These are phyloP conservation scores for Arbutus unedo DNA, from an alignment of 148 eudicot genomes.

Conservation along the genomic window DNA sequence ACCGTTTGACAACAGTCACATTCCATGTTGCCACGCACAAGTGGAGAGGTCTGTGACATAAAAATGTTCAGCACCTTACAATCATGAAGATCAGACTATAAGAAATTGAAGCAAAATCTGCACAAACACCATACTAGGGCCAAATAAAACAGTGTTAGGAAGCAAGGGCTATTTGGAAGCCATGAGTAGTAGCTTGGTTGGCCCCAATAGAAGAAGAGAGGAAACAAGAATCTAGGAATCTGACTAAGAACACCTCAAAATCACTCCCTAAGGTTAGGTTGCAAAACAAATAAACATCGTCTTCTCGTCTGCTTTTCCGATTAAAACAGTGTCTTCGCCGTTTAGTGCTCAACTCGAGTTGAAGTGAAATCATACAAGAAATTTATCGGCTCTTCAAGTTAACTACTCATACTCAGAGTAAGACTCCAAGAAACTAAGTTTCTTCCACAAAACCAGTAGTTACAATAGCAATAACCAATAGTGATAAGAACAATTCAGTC, in stretches of 20 bases:
- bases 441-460: background rate
- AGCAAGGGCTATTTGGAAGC: background rate
- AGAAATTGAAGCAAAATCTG: background rate
- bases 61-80: conserved; percentile 14
- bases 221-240: conserved; percentile 5
- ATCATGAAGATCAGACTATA: background rate
- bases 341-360: background rate
- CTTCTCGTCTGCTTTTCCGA: no score
- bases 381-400: background rate
- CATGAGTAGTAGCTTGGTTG: background rate
- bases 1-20: conserved; percentile 79
- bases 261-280: background rate
- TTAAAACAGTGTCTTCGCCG: background rate
- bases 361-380: background rate
- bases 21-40: conserved; percentile 81
- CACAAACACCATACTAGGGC: background rate
- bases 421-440: background rate
- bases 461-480: background rate
- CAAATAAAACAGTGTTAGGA: background rate
- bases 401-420: background rate
- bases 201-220: background rate
- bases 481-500: conserved; percentile 4
- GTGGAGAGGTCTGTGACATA: conserved; percentile 81
- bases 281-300: background rate
- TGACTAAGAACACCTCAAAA: background rate